Evolutionary conservation across 2,329 filamentous ascomycete species (phyloP), one percentile per base, ranked within the genome.

Genomic region (Botryotinia calthae): DNA sequence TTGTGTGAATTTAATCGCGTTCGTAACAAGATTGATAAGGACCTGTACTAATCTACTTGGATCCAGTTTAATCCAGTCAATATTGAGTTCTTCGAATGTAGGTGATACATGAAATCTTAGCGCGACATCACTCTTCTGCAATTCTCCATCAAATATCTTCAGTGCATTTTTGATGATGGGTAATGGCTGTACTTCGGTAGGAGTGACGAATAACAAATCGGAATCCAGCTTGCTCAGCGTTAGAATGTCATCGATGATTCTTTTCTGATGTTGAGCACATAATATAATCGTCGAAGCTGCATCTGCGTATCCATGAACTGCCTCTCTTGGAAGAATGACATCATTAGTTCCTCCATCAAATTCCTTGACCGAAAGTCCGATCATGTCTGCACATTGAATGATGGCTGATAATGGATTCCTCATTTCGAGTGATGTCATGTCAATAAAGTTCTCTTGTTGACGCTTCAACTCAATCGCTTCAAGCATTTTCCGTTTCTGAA

Each of bases 1-100:
- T 51, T 89, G 89, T 1, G 93, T 95, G 79, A 95, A 95, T 78
- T 95, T 95, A 81, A 95, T 90, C 0, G 92, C 91, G 78, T 95
- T 95, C 12, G 92, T 93, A 14, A 93, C 87, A 1, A 95, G 85
- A 77, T 95, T 95, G 80, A 95, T 94, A 5, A 95, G 84, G 0
- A 95, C 91, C 81, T 95, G 93, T 69, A 92, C 87, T 67, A 95
- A 89, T 37, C 93, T 87, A 25, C 90, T 91, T 0, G 93, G 90
- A 79, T 95, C 93, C 42, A 94, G 82, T 48, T 86, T 82, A 4
- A 94, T 88, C 85, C 89, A 94, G 51, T 91, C 88, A 48, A 92
- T 83, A 0, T 82, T 82, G 1, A 90, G 83, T 1, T 86, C 82
- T 6, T 83, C 83, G 78, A 90, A 92, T 0, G 90, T 91, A 25